Evolutionary conservation across 2,329 filamentous ascomycete genomes (phyloP), one percentile per base, ranked within the genome.

Genomic region (Chaetomium strumarium): DNA sequence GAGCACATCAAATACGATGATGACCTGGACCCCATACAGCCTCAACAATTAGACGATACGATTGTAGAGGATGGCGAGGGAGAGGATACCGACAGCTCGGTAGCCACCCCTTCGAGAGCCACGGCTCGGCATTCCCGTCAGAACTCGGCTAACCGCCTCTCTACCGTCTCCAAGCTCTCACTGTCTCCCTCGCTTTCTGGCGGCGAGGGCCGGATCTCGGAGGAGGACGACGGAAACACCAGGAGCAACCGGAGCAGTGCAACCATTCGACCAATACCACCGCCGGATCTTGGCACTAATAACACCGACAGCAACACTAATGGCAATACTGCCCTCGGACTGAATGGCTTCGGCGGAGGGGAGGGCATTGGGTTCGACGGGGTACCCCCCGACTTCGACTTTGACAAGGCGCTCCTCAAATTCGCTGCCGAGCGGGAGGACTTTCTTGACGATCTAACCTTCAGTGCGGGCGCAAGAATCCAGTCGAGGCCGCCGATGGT

Each of bases 341-440:
- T 57, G 13, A 59, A 58, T 40, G 58, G 58, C 16, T 39, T 45
- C 40, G 53, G 43, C 19, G 54, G 54, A 14, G 66, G 66, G 39
- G 67, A 68, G 19, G 69, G 53, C n/a, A 57, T 61, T 14, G 59
- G 58, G 8, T 56, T 69, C 37, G 61, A 66, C 40, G 58, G 61
- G 36, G 61, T 74, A 33, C 70, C 79, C 57, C 72, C 70, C 53
- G 90, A 95, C 65, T 90, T 88, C 64, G 93, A 97, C 68, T 99
- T 99, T 64, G 93, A 97, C 67, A 85, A 88, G 65, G 92, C 93
- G 24, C 77, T 99, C 60, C 75, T 90, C 64, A 97, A 96, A 72
- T 99, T 99, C 68, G 90, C 93, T 42, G 86, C 85, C n/a, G 92
- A 97, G 73, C 80, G 93, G 59, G 93, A 99, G 63, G 86, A 85